Conservation (phyloP, 176 grass and related monocot genomes). For the Zizania latifolia region DNA sequence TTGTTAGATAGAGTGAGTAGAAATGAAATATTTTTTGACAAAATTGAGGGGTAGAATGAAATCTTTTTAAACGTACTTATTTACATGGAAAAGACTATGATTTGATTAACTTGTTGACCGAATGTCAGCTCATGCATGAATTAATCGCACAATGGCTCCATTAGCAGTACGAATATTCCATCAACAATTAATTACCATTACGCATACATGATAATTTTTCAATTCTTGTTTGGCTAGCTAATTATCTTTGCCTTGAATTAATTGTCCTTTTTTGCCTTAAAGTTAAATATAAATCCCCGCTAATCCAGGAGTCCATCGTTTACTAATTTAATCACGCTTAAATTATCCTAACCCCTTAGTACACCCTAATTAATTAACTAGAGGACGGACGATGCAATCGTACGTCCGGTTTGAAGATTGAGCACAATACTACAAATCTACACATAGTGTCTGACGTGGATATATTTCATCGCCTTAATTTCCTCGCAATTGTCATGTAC, state of each 20-base stretch:
- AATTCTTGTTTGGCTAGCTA: neutral
- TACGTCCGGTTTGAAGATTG: neutral
- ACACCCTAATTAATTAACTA: too few relatives aligned
- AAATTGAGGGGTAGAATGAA: too few relatives aligned
- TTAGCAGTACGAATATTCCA: neutral
- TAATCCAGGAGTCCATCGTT: neutral
- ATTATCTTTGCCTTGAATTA: too few relatives aligned
- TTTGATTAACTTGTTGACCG: neutral
- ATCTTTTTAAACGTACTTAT: too few relatives aligned
- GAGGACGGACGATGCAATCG: neutral
- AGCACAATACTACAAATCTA: neutral
- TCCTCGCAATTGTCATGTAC: neutral
- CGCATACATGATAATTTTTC: neutral
- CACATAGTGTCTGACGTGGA: neutral
- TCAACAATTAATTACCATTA: neutral
- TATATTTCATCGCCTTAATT: neutral
- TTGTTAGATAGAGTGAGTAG: too few relatives aligned
- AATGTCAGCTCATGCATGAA: neutral
- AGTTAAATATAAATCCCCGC: too few relatives aligned
- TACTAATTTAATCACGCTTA: too few relatives aligned
- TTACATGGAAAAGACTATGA: neutral
- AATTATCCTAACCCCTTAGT: too few relatives aligned
- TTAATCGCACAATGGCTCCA: neutral
- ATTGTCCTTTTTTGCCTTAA: too few relatives aligned
- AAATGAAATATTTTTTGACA: too few relatives aligned